Base-by-base conservation (phyloP, 2,329 filamentous ascomycete species). In the Parasarocladium wereldwijsianum region DNA sequence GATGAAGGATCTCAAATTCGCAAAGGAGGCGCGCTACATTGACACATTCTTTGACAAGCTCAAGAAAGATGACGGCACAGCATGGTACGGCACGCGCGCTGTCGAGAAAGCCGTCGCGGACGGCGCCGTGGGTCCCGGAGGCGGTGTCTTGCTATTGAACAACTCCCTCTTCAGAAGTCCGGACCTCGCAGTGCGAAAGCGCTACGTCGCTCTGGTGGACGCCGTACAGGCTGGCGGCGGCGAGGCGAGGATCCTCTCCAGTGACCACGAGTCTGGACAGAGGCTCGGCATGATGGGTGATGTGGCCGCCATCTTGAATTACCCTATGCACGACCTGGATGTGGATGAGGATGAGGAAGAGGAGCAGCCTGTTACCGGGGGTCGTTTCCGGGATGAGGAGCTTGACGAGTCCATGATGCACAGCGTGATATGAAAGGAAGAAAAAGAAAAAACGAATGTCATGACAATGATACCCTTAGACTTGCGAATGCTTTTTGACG, bases 201-300 rank as follows among this genome's bases (percentile, higher is more conserved):
- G 75, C 38, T 96, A 86, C 64, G 87, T 96, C 1, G 60, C 60
- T 7, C 62, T 96, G 26, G 86, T 96, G 4, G 87, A 96, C 50
- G 76, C 76, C 37, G 87, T 96, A n/a, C 73, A 76, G 39, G 75
- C 75, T 3, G 76, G 84, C 38, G 90, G 87, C 5, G 90, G 87
- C 2, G 85, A 94, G 40, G 82, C 84, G 1, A 65, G 82, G 32
- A 71, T 96, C n/a, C 56, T 96, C 17, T 96, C 87, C 51, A 86
- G 81, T 43, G 79, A 92, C 45, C 87, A 96, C 51, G 87, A 94
- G 58, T 94, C 86, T 50, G 90, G 90, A 1, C 78, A 79, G 57
- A 64, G 85, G 35, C 55, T 98, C 10, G 82, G 86, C 40, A 79
- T 76, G 9, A 51, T 96, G 36, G 86, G 90, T 1, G 81, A 85